These are phyloP conservation scores for Pythium sp. DNA, from an alignment of 352 stramenopile species.

Conservation along the genomic window DNA sequence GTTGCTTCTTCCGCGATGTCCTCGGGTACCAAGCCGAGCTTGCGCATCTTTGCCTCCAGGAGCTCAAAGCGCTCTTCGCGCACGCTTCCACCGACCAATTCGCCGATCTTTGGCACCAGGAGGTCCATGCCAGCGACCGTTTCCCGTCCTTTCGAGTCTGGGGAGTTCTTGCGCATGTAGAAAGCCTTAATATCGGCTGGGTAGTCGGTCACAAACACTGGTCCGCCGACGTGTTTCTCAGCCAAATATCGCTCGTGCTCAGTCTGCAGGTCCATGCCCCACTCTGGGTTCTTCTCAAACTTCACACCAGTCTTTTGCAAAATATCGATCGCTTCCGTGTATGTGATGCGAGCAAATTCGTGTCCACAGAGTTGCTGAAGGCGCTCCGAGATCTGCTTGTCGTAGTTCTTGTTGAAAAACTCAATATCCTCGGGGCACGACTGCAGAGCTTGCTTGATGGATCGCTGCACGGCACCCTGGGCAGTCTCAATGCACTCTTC, in stretches of 20 bases:
- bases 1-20: conserved; percentile 72
- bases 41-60: conserved; percentile 74
- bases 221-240: conserved; percentile 72
- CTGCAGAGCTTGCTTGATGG: conserved; percentile 78
- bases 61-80: conserved; percentile 92
- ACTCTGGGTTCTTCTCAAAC: conserved; percentile 87
- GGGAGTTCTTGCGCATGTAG: conserved; percentile 98
- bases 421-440: conserved; percentile 89
- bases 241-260: conserved; percentile 96
- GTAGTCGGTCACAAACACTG: conserved; percentile 98
- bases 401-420: conserved; percentile 94
- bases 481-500: conserved; percentile 93
- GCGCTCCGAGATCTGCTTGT: conserved; percentile 74
- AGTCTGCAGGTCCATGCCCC: conserved; percentile 96
- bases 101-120: conserved; percentile 94
- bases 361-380: conserved; percentile 79
- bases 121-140: conserved; percentile 98
- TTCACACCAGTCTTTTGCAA: conserved; percentile 81
- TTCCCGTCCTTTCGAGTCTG: conserved; percentile 66
- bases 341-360: conserved; percentile 93
- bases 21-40: conserved; percentile 42
- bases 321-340: conserved; percentile 93
- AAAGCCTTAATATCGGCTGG: conserved; percentile 98
- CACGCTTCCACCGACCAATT: conserved; percentile 97
- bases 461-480: conserved; percentile 90